Percentiles rank a stretch among this genome's conserved stretches.
These are phyloP conservation scores for Boletus sp. DNA, from an alignment of 768 basidiomycete genomes.

Conservation along the genomic window DNA sequence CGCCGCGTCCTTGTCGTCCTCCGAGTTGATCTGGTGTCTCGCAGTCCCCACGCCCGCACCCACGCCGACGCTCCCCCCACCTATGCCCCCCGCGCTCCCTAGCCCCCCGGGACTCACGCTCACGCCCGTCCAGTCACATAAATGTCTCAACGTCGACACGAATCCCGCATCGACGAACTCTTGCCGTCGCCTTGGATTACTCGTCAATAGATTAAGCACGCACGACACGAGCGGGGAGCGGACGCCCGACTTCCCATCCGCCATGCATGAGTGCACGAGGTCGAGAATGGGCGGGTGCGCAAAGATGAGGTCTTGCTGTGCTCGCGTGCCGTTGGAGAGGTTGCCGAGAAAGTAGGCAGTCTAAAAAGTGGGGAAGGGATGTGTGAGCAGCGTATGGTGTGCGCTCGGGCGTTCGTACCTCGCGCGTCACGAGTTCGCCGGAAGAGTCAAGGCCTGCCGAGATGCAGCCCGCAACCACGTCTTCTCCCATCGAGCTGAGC, in stretches of 20 bases:
- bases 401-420: conserved; percentile 34
- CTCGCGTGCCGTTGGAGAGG: conserved; percentile 56
- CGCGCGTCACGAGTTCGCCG: conserved; percentile 53
- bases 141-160: conserved; percentile 41
- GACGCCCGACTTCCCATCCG: conserved; percentile 55
- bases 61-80: neutral
- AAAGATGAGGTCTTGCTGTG: conserved; percentile 54
- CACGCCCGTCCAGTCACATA: conserved; percentile 39
- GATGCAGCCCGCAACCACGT: conserved; percentile 45
- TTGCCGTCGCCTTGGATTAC: conserved; percentile 36
- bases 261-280: conserved; percentile 56
- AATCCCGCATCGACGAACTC: conserved; percentile 46
- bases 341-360: conserved; percentile 67
- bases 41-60: neutral
- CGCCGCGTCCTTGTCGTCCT: conserved; percentile 64
- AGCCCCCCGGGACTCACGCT: conserved; percentile 33
- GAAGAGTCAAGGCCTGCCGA: conserved; percentile 48
- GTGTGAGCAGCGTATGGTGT: neutral
- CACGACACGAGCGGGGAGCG: conserved; percentile 61
- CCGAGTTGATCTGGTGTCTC: conserved; percentile 41
- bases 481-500: conserved; percentile 50
- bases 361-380: conserved; percentile 23
- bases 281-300: conserved; percentile 49
- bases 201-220: conserved; percentile 54
- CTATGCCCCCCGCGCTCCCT: conserved; percentile 6